phyloP scores from a whole-genome alignment of 768 basidiomycete genomes.

The Naganishia kalamii region DNA sequence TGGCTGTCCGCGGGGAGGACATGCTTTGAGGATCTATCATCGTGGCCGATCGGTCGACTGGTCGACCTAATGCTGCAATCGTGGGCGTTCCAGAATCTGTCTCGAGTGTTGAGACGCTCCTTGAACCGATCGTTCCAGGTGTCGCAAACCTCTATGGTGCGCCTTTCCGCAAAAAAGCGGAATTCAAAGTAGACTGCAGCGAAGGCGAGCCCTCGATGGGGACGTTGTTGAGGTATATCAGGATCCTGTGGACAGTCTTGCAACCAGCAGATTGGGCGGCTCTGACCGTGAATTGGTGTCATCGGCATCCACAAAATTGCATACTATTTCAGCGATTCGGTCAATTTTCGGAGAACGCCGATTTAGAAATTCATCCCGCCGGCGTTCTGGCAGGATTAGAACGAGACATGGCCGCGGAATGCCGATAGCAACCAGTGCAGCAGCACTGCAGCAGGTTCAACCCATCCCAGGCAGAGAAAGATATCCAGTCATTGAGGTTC shows the following conservation, averaged over 20 bases:
- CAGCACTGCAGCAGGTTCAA: too few species aligned
- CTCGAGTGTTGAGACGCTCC: too few species aligned
- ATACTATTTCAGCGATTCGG: neutral
- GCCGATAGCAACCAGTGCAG: too few species aligned
- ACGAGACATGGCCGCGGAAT: neutral
- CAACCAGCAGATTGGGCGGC: neutral
- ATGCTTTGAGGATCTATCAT: neutral
- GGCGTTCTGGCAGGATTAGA: neutral
- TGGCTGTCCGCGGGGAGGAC: neutral
- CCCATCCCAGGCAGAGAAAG: too few species aligned
- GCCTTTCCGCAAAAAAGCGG: too few species aligned
- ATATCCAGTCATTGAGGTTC: too few species aligned
- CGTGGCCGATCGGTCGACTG: neutral
- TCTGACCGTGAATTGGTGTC: constrained; percentile 6
- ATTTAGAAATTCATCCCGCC: neutral
- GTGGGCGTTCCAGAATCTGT: too few species aligned
- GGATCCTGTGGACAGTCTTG: neutral
- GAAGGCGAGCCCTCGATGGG: neutral
- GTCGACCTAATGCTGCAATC: too few species aligned
- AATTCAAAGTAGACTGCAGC: too few species aligned
- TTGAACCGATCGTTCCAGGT: too few species aligned
- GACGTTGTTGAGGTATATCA: neutral
- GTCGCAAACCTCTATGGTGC: too few species aligned
- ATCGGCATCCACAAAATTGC: constrained; percentile 11
- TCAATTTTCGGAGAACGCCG: constrained; percentile 2